A percentile compares a stretch with the other conserved stretches of the same genome.
These are phyloP conservation scores for Ascobolus immersus DNA, from an alignment of 495 filamentous ascomycete species.

Conservation along the genomic window DNA sequence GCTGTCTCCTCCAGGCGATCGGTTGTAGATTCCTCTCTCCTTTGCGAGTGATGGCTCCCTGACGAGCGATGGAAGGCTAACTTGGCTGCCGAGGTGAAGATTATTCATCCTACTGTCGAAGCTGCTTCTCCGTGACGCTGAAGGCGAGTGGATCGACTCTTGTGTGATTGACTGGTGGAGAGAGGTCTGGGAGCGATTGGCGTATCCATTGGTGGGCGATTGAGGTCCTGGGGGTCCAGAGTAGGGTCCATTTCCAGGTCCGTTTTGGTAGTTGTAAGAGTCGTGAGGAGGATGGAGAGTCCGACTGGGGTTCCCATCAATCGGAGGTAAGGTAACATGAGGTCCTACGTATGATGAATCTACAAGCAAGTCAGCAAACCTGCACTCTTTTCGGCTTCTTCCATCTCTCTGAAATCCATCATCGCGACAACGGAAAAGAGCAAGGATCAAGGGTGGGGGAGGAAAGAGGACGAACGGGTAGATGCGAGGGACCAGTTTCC, in stretches of 20 bases:
- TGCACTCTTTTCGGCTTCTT: conserved; percentile 3
- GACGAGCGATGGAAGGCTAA: too few relatives aligned
- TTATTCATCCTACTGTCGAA: conserved; percentile 14
- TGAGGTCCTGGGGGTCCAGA: conserved; percentile 9
- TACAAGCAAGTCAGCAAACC: conserved; percentile 8
- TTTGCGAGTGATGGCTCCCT: conserved; percentile 14
- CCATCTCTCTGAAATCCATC: conserved; percentile 1
- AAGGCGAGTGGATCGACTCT: conserved; percentile 6
- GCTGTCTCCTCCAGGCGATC: conserved; percentile 8
- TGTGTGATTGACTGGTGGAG: conserved; percentile 3
- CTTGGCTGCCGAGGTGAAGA: conserved; percentile 13
- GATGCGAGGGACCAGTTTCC: conserved; percentile 16
- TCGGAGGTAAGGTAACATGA: conserved; percentile 15
- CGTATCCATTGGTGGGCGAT: conserved; percentile 3
- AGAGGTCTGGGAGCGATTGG: conserved; percentile 13
- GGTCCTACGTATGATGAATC: conserved; percentile 13
- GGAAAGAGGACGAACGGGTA: conserved; percentile 10
- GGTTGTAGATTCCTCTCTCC: conserved; percentile 14
- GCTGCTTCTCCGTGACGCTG: conserved; percentile 16
- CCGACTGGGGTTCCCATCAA: conserved; percentile 10
- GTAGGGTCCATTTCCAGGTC: conserved; percentile 14
- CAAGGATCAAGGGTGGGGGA: not conserved
- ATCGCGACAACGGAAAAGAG: not conserved
- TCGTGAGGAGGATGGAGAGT: conserved; percentile 13
- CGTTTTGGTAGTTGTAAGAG: conserved; percentile 11